Percentiles rank a stretch among this genome's conserved stretches.
phyloP scores from a whole-genome alignment of 495 filamentous ascomycete species.

The Aspergillus campestris region DNA sequence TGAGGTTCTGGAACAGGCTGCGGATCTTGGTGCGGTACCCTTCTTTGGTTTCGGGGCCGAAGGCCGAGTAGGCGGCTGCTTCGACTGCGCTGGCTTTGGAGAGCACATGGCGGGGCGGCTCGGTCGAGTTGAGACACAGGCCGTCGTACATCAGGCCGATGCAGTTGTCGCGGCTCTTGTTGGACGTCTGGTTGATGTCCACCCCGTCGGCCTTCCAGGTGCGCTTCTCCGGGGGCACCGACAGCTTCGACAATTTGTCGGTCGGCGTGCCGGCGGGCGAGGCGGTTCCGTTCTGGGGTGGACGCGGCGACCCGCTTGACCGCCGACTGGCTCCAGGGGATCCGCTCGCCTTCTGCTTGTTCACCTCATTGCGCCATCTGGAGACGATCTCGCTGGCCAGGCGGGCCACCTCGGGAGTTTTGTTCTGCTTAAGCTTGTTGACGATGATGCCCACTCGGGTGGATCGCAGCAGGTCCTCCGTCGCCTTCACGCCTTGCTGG shows the following conservation, averaged over 20 bases:
- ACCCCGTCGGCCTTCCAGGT: conserved; percentile 74
- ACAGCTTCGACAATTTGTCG: conserved; percentile 47
- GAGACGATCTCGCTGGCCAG: conserved; percentile 72
- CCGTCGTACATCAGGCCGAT: conserved; percentile 86
- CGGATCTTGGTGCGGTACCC: conserved; percentile 81
- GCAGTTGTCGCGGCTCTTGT: conserved; percentile 64
- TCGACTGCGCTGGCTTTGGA: conserved; percentile 64
- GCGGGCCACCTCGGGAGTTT: conserved; percentile 64
- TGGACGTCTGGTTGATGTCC: conserved; percentile 58
- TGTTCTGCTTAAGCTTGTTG: conserved; percentile 69
- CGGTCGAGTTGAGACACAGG: conserved; percentile 36
- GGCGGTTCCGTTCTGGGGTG: conserved; percentile 34
- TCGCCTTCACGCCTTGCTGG: conserved; percentile 67
- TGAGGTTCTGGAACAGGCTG: conserved; percentile 85
- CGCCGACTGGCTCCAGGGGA: conserved; percentile 35
- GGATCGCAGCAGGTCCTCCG: conserved; percentile 75
- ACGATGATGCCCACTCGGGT: conserved; percentile 87
- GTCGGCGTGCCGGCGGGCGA: conserved; percentile 30
- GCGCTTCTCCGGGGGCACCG: conserved; percentile 68
- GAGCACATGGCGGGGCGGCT: conserved; percentile 48
- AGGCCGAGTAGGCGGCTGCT: conserved; percentile 55
- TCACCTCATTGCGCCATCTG: conserved; percentile 80
- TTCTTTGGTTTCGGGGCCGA: conserved; percentile 56
- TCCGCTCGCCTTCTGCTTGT: conserved; percentile 54
- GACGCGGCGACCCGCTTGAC: conserved; percentile 33